phyloP scores from a whole-genome alignment of 345 rosid genomes.

The Acer negundo region DNA sequence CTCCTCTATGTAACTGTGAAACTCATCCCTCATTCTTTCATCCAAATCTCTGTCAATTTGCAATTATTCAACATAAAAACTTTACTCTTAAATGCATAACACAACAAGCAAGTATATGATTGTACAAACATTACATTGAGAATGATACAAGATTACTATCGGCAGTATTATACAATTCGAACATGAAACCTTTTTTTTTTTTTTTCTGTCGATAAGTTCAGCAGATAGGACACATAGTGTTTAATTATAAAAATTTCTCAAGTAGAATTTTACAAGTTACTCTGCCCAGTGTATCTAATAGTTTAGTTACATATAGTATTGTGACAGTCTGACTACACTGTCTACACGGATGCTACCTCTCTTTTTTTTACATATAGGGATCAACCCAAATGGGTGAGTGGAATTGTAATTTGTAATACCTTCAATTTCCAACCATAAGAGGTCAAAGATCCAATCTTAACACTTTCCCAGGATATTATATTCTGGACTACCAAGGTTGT shows the following conservation, averaged over 20 bases:
- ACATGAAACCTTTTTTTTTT: neutral
- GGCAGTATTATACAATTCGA: too few relatives aligned
- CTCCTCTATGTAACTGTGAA: constrained; percentile 76
- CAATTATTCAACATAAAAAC: neutral
- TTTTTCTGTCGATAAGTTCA: neutral
- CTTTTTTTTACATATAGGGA: neutral
- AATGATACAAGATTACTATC: too few relatives aligned
- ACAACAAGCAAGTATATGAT: neutral
- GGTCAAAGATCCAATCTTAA: neutral
- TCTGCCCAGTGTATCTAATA: neutral
- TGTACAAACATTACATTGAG: neutral
- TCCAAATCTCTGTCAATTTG: constrained; percentile 62
- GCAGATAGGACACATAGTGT: neutral
- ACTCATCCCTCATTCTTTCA: constrained; percentile 73
- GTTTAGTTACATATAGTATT: neutral
- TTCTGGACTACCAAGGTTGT: neutral
- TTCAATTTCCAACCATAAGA: neutral
- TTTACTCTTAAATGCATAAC: neutral
- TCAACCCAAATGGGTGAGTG: neutral
- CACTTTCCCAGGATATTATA: too few relatives aligned
- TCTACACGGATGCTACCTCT: neutral
- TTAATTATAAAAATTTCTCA: neutral
- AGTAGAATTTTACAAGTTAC: neutral
- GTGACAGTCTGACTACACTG: neutral
- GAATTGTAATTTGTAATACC: neutral